Evolutionary conservation across 2,329 filamentous ascomycete genomes (phyloP).

Genomic region (Coniella vitis): DNA sequence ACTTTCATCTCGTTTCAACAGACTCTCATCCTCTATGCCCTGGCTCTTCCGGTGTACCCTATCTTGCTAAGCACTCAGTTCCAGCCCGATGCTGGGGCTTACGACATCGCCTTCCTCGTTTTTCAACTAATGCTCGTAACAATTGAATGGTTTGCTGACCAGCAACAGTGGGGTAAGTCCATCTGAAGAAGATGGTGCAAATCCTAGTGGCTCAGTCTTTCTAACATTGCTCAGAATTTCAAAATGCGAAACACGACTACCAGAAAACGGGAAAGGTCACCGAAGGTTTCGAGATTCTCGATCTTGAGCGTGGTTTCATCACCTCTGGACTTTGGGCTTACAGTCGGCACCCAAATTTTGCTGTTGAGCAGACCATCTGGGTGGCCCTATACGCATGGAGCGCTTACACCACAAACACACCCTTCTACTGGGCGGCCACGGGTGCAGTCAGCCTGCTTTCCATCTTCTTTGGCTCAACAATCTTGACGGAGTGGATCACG

Average conservation of each 20-base stretch:
- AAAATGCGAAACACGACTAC: constrained; percentile 73
- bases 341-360: constrained; percentile 91
- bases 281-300: constrained; percentile 55
- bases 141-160: constrained; percentile 76
- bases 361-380: constrained; percentile 89
- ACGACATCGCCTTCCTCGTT: constrained; percentile 42
- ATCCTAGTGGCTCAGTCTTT: not conserved
- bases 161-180: constrained; percentile 77
- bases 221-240: constrained; percentile 51
- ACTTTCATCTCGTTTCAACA: constrained; percentile 84
- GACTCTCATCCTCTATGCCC: constrained; percentile 70
- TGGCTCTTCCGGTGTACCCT: constrained; percentile 73
- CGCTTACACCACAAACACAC: constrained; percentile 62
- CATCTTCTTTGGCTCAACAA: constrained; percentile 85
- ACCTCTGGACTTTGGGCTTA: constrained; percentile 79
- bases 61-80: constrained; percentile 67
- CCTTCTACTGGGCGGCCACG: constrained; percentile 71
- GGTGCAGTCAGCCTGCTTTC: constrained; percentile 65
- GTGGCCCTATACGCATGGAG: constrained; percentile 82
- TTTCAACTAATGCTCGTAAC: constrained; percentile 45
- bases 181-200: too few relatives aligned
- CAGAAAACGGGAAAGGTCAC: constrained; percentile 66
- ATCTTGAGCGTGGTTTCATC: constrained; percentile 85
- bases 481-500: constrained; percentile 78
- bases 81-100: constrained; percentile 38